Evolutionary conservation across 2,329 filamentous ascomycete species (phyloP), one percentile per base, ranked within the genome.

Genomic region (Talaromyces sp.): DNA sequence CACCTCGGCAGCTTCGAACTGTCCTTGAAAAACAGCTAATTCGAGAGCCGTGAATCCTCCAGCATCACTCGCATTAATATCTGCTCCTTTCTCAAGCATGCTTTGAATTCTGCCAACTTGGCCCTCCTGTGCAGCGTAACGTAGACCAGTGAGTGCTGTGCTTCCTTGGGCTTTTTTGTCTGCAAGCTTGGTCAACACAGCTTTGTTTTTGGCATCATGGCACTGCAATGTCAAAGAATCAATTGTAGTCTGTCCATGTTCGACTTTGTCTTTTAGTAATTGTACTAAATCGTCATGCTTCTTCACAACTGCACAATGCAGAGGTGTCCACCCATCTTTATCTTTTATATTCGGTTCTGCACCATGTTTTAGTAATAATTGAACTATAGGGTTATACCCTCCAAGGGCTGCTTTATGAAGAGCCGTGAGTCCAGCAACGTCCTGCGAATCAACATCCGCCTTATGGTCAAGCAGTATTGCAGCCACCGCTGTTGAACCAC

Each of bases 281-380:
- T 47, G 68, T 6, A 76, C 72, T 5, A 79, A 72, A 34, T 69
- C 69, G 34, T 78, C 70, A 60, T 77, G 73, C 10, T 78, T 78
- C 17, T 74, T 76, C 56, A 74, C 65, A 47, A 73, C 73, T 5
- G 79, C 79, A 65, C 76, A 77, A 63, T 75, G 73, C 13, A 81
- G 69, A 19, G 79, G 75, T 0, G 78, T 73, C 25, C 74, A 62
- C 63, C 80, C 79, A 51, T 67, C 73, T 5, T 79, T 75, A 43
- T 72, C 72, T 25, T 70, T 72, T 2, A 77, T 68, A 56, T 80
- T 75, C 25, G 76, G 68, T 25, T 78, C 77, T 59, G 79, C 79
- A 65, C 78, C 78, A 53, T 76, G 69, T 8, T 76, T 70, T 61
- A 82, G 75, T 17, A 82, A 73, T 29, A 80, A 72, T 13, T 73